Evolutionary conservation across 768 basidiomycete genomes (phyloP).

Genomic region (Lentinula raphanica): DNA sequence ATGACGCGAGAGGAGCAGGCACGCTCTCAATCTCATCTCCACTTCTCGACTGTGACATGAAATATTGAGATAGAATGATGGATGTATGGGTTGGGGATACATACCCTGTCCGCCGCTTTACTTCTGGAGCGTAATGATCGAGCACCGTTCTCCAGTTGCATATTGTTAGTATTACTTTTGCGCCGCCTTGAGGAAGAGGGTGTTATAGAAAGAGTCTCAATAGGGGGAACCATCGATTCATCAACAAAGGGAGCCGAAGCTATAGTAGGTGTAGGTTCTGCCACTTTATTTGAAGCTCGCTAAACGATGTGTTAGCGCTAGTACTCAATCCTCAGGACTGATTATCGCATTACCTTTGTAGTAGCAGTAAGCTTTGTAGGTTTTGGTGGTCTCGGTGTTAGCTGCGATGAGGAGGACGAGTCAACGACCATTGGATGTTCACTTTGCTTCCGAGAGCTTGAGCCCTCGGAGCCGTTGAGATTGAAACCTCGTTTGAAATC

Average conservation of each 20-base stretch:
- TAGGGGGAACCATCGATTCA: slow-evolving; percentile 1
- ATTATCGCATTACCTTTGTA: not conserved
- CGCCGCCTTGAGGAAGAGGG: slow-evolving; percentile 35
- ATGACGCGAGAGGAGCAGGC: slow-evolving; percentile 1
- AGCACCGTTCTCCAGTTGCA: slow-evolving; percentile 28
- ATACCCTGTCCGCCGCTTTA: slow-evolving; percentile 18
- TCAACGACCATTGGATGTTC: not conserved
- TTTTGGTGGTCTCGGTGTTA: not conserved
- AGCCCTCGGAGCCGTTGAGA: not conserved
- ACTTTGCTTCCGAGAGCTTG: not conserved
- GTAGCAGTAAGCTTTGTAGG: slow-evolving; percentile 1
- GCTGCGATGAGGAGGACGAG: not conserved
- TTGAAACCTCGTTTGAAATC: slow-evolving; percentile 23
- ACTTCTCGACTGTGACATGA: not conserved
- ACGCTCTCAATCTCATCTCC: not conserved
- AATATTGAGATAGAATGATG: not conserved
- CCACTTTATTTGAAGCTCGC: not conserved
- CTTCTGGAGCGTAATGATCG: slow-evolving; percentile 42
- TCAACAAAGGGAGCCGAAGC: not conserved
- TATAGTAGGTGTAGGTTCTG: not conserved
- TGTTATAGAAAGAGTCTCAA: slow-evolving; percentile 21
- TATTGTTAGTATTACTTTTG: slow-evolving; percentile 16
- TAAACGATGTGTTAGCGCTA: not conserved
- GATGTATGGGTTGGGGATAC: slow-evolving; percentile 21
- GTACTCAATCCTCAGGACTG: too few relatives aligned